phyloP scores from a whole-genome alignment of 1,284 basidiomycete species.

The Cryptococcus sp. region DNA sequence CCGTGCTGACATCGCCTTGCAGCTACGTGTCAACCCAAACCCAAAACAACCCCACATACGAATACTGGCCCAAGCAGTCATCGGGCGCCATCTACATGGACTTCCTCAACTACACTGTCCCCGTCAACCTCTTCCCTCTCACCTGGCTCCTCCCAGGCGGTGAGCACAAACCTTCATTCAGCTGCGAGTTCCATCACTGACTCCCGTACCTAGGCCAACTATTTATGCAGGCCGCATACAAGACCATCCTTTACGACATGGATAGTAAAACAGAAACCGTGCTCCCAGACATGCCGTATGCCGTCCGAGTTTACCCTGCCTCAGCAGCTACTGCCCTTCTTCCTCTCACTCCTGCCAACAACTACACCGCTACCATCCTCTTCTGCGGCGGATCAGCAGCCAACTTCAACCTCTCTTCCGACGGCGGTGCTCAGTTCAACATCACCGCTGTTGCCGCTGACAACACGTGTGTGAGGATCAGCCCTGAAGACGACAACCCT shows the following conservation, averaged over 20 bases:
- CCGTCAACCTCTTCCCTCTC: constrained; percentile 84
- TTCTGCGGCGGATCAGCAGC: constrained; percentile 81
- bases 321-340: constrained; percentile 88
- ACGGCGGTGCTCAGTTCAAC: constrained; percentile 50
- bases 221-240: constrained; percentile 70
- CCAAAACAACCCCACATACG: constrained; percentile 79
- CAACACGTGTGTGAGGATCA: constrained; percentile 60
- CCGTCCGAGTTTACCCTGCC: constrained; percentile 85
- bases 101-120: constrained; percentile 82
- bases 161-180: constrained; percentile 52
- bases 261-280: constrained; percentile 33
- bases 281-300: constrained; percentile 56
- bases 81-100: constrained; percentile 64
- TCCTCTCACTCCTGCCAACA: constrained; percentile 84
- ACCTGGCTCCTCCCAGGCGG: constrained; percentile 82
- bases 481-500: constrained; percentile 70
- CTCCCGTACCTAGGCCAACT: constrained; percentile 37
- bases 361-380: constrained; percentile 79
- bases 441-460: constrained; percentile 51
- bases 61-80: constrained; percentile 70
- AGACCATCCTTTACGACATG: constrained; percentile 51
- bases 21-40: constrained; percentile 67
- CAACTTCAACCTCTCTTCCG: constrained; percentile 47
- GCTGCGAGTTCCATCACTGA: background rate
- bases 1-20: constrained; percentile 50